A percentile compares a stretch with the other conserved stretches of the same genome.
Evolutionary conservation across 345 rosid species (phyloP).

Genomic region (Lumnitzera littorea): DNA sequence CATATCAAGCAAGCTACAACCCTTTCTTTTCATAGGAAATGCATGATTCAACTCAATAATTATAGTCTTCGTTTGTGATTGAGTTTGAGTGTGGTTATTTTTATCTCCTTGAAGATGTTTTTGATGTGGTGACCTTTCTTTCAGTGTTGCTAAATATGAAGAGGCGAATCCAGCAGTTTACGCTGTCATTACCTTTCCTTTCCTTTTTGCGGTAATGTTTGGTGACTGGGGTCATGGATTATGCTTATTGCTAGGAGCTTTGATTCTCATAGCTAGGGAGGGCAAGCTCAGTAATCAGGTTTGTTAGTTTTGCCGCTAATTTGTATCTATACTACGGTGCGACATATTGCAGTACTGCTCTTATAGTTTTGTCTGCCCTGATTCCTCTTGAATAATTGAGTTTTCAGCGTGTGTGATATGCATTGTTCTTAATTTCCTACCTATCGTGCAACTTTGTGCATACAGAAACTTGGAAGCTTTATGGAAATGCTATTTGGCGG

Average conservation of each 20-base stretch:
- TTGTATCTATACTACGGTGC: neutral
- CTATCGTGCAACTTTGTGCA: conserved; percentile 7
- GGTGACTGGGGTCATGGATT: conserved; percentile 99
- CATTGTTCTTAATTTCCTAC: too few species aligned
- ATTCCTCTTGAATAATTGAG: neutral
- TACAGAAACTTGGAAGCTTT: conserved; percentile 97
- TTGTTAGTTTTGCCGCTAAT: conserved; percentile 10
- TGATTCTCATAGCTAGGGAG: conserved; percentile 82
- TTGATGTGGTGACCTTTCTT: conserved; percentile 13
- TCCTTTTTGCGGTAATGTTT: conserved; percentile 98
- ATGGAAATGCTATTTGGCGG: conserved; percentile 99
- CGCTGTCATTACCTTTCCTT: conserved; percentile 81
- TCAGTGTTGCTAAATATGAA: conserved; percentile 94
- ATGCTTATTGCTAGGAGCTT: conserved; percentile 88
- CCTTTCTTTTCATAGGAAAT: too few species aligned
- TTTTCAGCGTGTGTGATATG: too few species aligned
- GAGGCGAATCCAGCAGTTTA: conserved; percentile 98
- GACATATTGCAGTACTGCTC: neutral
- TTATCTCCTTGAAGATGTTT: neutral
- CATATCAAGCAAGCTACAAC: too few species aligned
- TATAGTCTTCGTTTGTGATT: too few species aligned
- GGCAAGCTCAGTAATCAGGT: conserved; percentile 74
- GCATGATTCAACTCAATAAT: too few species aligned
- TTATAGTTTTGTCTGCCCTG: neutral
- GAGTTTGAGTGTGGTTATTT: neutral